Conservation (phyloP, 352 stramenopile genomes). For the Pythium grandisporangium region DNA sequence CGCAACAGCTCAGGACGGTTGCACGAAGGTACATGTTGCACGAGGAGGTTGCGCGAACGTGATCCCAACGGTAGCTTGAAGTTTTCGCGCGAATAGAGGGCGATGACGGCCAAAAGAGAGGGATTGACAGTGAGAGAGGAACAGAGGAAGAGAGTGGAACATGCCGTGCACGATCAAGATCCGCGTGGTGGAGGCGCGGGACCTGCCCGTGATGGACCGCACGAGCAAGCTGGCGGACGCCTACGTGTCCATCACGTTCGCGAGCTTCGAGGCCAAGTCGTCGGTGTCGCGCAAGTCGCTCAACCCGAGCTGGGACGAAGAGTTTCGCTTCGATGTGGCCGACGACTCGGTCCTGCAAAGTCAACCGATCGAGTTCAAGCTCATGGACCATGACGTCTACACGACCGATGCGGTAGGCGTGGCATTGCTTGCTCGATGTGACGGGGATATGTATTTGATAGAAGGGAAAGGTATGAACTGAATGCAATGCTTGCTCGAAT, state of each 20-base stretch:
- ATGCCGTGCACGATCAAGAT: conserved; percentile 92
- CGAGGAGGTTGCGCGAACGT: conserved; percentile 2
- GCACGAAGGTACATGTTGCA: conserved; percentile 10
- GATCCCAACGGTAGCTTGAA: conserved; percentile 5
- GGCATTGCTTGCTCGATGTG: no score
- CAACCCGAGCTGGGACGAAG: conserved; percentile 96
- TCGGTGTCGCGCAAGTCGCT: conserved; percentile 89
- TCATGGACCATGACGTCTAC: conserved; percentile 94
- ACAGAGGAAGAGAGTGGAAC: no score
- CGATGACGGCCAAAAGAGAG: no score
- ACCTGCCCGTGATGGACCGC: conserved; percentile 82
- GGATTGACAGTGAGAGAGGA: no score
- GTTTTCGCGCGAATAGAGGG: background rate
- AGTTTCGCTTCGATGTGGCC: conserved; percentile 98
- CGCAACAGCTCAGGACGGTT: no score
- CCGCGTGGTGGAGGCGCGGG: conserved; percentile 79
- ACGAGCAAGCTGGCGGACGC: conserved; percentile 74
- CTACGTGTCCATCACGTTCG: conserved; percentile 86
- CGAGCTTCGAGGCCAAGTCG: conserved; percentile 83
- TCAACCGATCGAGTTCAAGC: conserved; percentile 96
- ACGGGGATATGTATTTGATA: no score
- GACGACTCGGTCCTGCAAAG: conserved; percentile 98
- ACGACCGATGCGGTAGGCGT: conserved; percentile 72
- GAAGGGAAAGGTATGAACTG: no score
- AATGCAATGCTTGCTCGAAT: no score